Evolutionary conservation across 495 filamentous ascomycete genomes (phyloP), one percentile per base, ranked within the genome.

Genomic region (Aspergillus biplanus): DNA sequence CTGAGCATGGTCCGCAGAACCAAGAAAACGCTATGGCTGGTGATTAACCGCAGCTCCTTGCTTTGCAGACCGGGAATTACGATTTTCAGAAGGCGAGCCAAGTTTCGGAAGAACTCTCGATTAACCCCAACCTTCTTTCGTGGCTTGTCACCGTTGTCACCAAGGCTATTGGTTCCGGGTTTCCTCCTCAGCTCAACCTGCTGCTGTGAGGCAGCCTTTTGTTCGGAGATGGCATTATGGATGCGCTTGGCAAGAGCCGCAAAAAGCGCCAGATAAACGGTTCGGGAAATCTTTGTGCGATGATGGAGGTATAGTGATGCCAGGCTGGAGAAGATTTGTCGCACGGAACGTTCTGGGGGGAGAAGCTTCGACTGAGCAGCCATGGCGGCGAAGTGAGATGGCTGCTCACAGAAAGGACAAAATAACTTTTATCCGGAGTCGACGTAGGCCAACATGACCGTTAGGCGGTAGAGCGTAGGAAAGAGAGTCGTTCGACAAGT

Each of bases 111-210:
- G 82, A 99, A 99, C 73, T 98, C 95, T 58, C 91, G 84, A 68
- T 99, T 97, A 52, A 99, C 79, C 78, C 96, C 95, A 16, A 97
- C 92, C 77, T 91, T 92, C 80, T 92, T 94, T 70, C 85, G 86
- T 64, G 82, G 83, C 66, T 79, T 78, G 60, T 77, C 76, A n/a
- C 74, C 73, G 6, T 70, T 75, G 32, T 76, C 76, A 46, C 70
- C 76, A 32, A 85, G 76, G 9, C 80, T 81, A 39, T 81, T 86
- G 44, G 86, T 89, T 6, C 75, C 80, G 15, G 82, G 80, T 16
- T 82, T 82, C 63, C 80, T 79, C 33, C 85, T 85, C 62, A 86
- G 72, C 67, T 87, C 85, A 2, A 86, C 85, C 62, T 92, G 89
- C 56, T 90, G 89, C 11, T 78, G 77, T 8, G 92, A 89, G 9